A percentile compares a stretch with the other conserved stretches of the same genome.
Conservation (phyloP, 257 asterid species). For the Primulina tabacum region DNA sequence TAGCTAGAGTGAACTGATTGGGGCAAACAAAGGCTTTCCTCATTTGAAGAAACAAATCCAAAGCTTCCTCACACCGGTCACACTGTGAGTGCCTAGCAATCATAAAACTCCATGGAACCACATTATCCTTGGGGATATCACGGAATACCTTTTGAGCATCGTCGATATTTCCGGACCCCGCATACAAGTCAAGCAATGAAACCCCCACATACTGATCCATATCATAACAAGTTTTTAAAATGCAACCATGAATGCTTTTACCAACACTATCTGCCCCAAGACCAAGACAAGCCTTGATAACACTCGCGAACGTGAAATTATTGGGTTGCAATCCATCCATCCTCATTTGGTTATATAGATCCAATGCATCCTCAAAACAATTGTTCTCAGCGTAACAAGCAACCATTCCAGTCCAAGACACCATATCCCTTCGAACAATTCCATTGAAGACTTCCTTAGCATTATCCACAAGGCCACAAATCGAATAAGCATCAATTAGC, state of each 20-base stretch:
- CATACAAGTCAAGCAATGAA: constrained; percentile 83
- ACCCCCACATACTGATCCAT: constrained; percentile 76
- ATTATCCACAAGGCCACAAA: constrained; percentile 47
- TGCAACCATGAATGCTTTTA: constrained; percentile 69
- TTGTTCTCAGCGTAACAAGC: constrained; percentile 76
- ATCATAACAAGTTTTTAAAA: constrained; percentile 64
- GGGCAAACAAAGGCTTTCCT: constrained; percentile 52
- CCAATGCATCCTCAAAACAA: constrained; percentile 52
- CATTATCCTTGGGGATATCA: constrained; percentile 71
- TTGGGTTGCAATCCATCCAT: constrained; percentile 62
- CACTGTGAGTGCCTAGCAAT: constrained; percentile 85
- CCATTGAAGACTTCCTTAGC: constrained; percentile 64
- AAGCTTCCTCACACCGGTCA: constrained; percentile 60
- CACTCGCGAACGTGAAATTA: constrained; percentile 77
- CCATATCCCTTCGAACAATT: constrained; percentile 65
- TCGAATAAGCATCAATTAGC: constrained; percentile 70
- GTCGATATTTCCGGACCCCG: constrained; percentile 56
- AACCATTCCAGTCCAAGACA: constrained; percentile 87
- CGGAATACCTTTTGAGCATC: constrained; percentile 72
- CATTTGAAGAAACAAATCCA: constrained; percentile 64
- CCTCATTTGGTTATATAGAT: constrained; percentile 58
- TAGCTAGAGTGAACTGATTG: constrained; percentile 84
- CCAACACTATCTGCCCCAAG: constrained; percentile 47
- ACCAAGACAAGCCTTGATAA: constrained; percentile 80
- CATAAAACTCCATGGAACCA: constrained; percentile 97